Evolutionary conservation across 2,329 filamentous ascomycete species (phyloP).

Genomic region (Aspergillus sergii): DNA sequence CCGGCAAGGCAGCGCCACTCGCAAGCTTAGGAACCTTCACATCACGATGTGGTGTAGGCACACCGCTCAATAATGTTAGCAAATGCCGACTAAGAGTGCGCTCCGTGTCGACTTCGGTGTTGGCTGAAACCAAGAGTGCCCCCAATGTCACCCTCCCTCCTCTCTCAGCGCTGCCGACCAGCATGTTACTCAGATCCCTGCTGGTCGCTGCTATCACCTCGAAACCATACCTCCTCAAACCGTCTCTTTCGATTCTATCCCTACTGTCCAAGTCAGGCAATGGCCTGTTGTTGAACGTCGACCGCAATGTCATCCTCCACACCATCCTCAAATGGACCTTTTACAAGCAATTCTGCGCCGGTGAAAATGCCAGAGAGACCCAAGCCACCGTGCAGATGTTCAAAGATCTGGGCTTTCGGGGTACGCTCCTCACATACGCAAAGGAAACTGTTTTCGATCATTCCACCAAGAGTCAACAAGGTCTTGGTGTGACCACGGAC

Average conservation of each 20-base stretch:
- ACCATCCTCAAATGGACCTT: constrained; percentile 66
- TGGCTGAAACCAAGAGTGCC: constrained; percentile 13
- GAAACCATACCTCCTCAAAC: constrained; percentile 61
- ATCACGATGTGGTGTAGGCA: background rate
- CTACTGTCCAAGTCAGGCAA: constrained; percentile 63
- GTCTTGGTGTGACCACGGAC: constrained; percentile 12
- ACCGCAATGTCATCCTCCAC: constrained; percentile 72
- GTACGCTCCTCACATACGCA: constrained; percentile 83
- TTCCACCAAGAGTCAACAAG: constrained; percentile 26
- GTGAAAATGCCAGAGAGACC: constrained; percentile 71
- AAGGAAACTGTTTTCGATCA: constrained; percentile 71
- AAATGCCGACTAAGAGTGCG: constrained; percentile 10
- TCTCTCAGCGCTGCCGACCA: constrained; percentile 34
- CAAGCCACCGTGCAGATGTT: constrained; percentile 63
- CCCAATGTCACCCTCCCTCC: constrained; percentile 18
- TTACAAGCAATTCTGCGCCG: constrained; percentile 89
- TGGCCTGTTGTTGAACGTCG: constrained; percentile 64
- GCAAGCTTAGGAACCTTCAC: background rate
- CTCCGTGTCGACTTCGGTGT: constrained; percentile 22
- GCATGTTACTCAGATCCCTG: constrained; percentile 44
- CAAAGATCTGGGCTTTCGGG: constrained; percentile 75
- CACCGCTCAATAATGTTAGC: background rate
- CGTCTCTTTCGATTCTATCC: constrained; percentile 69
- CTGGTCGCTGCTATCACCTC: constrained; percentile 53
- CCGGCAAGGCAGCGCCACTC: background rate